Evolutionary conservation across 768 basidiomycete species (phyloP).

Genomic region (Podaxis carcinomalis): DNA sequence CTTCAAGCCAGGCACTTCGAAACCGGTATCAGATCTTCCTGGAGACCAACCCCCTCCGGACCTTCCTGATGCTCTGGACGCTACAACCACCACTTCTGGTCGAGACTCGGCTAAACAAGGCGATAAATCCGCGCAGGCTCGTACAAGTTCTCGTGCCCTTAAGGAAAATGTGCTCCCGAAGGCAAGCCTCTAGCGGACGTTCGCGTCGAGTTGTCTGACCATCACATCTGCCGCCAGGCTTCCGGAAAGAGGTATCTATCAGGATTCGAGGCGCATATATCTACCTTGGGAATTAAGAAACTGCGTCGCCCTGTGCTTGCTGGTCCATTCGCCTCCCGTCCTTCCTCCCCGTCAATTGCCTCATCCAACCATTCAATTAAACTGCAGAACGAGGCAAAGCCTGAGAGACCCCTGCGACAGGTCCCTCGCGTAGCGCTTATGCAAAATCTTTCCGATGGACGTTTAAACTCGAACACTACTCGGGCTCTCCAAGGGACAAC

Average conservation of each 20-base stretch:
- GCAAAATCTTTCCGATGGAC: conserved; percentile 10
- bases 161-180: conserved; percentile 8
- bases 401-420: neutral
- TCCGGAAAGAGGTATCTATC: neutral
- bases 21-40: neutral
- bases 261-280: conserved; percentile 4
- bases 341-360: conserved; percentile 18
- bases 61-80: neutral
- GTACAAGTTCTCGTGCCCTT: conserved; percentile 1
- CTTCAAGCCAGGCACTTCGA: neutral
- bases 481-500: neutral
- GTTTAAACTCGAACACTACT: conserved; percentile 14
- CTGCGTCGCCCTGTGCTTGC: conserved; percentile 17
- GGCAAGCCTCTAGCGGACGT: neutral
- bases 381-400: neutral
- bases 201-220: neutral
- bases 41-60: neutral
- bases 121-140: neutral
- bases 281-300: neutral
- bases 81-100: too few relatives aligned
- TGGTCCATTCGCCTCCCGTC: conserved; percentile 23
- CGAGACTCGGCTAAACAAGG: neutral
- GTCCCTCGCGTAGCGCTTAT: neutral
- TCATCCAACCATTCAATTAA: neutral
- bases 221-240: neutral